phyloP scores from a whole-genome alignment of 2,329 filamentous ascomycete genomes.

The Colletotrichum limetticola region DNA sequence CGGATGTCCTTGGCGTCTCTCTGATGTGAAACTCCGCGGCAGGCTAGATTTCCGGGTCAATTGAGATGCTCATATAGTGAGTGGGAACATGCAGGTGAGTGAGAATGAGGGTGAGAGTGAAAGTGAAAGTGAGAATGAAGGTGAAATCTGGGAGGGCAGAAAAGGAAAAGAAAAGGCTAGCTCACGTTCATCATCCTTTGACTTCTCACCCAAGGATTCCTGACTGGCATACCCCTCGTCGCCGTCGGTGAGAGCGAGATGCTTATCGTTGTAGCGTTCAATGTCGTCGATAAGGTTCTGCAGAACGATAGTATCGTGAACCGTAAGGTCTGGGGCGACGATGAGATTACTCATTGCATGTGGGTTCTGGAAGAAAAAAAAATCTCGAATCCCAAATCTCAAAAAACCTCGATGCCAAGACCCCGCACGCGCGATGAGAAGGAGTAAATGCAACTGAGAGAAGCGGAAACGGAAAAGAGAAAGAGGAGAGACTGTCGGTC shows the following conservation, averaged over 20 bases:
- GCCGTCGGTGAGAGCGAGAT: background rate
- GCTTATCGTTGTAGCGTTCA: constrained; percentile 4
- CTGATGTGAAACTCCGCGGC: constrained; percentile 1
- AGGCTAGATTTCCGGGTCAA: background rate
- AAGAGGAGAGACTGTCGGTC: background rate
- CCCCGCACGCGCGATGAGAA: background rate
- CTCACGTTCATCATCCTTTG: constrained; percentile 3
- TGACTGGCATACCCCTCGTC: constrained; percentile 12
- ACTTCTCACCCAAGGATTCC: constrained; percentile 6
- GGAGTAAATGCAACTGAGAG: background rate
- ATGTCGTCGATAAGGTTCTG: constrained; percentile 17
- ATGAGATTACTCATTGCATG: constrained; percentile 12
- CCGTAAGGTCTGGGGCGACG: constrained; percentile 8
- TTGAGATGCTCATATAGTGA: background rate
- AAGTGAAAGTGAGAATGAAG: background rate
- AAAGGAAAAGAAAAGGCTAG: background rate
- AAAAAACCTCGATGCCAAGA: background rate
- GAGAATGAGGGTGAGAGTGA: background rate
- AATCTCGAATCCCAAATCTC: background rate
- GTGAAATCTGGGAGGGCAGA: too few species aligned
- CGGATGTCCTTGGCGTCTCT: constrained; percentile 39
- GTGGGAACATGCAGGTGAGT: background rate
- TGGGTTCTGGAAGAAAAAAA: background rate
- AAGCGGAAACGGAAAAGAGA: background rate
- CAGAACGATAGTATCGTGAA: constrained; percentile 8